Percentiles rank a stretch among this genome's conserved stretches.
phyloP scores from a whole-genome alignment of 768 basidiomycete species.

The Fomitopsis pulvina region DNA sequence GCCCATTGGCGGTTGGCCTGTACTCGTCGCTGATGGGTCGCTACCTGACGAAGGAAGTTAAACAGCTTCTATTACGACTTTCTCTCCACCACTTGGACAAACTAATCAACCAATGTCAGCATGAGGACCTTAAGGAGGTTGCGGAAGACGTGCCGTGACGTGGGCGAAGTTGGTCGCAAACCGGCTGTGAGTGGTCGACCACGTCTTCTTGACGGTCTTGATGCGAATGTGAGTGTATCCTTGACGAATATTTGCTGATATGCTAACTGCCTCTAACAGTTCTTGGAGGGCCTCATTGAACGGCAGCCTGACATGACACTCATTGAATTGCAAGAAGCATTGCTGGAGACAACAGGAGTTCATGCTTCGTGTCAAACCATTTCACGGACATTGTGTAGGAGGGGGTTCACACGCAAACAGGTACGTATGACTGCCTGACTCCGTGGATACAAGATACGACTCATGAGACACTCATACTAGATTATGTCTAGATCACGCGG shows the following conservation, averaged over 20 bases:
- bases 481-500: conserved; percentile 10
- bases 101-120: not conserved
- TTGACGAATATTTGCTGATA: not conserved
- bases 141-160: not conserved
- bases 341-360: conserved; percentile 15
- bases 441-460: not conserved
- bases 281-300: conserved; percentile 14
- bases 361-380: conserved; percentile 20
- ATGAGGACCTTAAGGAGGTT: not conserved
- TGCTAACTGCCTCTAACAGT: conserved; percentile 8
- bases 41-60: too few relatives aligned
- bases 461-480: not conserved
- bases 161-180: not conserved
- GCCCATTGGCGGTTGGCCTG: too few relatives aligned
- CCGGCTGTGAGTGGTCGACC: not conserved
- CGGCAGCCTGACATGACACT: conserved; percentile 23
- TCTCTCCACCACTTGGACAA: too few relatives aligned
- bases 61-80: too few relatives aligned
- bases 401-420: conserved; percentile 23
- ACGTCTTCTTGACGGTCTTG: not conserved
- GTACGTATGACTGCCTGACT: conserved; percentile 6
- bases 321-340: conserved; percentile 21
- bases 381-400: conserved; percentile 16
- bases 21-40: too few relatives aligned
- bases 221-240: not conserved